Evolutionary conservation across 306 rosid genomes (phyloP).

Genomic region (Cucurbita maxima): DNA sequence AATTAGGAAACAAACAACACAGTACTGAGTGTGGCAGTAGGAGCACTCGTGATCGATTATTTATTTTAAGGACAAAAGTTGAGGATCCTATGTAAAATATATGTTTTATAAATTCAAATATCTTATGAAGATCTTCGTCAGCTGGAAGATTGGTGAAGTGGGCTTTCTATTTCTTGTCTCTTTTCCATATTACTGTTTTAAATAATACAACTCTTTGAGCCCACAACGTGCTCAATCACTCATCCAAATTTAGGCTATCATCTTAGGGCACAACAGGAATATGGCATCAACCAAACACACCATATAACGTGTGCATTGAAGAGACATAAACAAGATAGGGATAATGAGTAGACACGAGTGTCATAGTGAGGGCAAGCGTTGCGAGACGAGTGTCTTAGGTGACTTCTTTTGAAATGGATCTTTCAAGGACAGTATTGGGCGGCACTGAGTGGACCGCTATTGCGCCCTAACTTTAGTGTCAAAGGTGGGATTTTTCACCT

Average conservation of each 20-base stretch:
- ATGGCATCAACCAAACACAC: neutral
- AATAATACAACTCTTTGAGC: neutral
- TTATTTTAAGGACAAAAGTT: neutral
- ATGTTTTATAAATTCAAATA: neutral
- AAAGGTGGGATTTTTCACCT: no score
- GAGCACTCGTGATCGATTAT: neutral
- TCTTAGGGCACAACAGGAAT: no score
- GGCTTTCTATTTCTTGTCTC: neutral
- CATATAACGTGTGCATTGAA: no score
- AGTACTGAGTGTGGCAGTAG: neutral
- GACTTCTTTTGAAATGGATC: no score
- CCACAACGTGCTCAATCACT: neutral
- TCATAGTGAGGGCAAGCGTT: no score
- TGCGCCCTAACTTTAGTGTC: no score
- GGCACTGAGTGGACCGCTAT: no score
- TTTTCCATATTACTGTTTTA: neutral
- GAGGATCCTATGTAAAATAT: neutral
- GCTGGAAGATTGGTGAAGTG: neutral
- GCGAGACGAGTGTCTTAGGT: no score
- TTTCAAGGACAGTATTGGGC: no score
- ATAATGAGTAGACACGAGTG: no score
- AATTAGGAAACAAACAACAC: neutral
- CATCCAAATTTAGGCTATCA: neutral
- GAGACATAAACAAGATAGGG: no score
- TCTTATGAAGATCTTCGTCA: neutral